phyloP scores from a whole-genome alignment of 164 flowering plant genomes.

The Aristolochia californica region DNA sequence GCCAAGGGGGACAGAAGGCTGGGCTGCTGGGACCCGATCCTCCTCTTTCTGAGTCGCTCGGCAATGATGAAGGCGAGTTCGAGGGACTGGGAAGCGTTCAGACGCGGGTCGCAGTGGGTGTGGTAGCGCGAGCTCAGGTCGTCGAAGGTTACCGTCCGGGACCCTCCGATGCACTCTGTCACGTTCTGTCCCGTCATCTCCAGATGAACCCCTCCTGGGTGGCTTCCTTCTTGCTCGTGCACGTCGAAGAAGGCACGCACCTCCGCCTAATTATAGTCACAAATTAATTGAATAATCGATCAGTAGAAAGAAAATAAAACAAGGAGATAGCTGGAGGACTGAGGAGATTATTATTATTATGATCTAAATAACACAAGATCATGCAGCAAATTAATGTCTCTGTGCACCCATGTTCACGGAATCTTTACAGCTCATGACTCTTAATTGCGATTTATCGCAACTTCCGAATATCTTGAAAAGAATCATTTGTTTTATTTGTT shows the following conservation, averaged over 20 bases:
- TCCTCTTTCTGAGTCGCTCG: constrained; percentile 67
- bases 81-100: constrained; percentile 88
- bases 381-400: no score
- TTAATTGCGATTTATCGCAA: no score
- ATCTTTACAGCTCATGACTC: no score
- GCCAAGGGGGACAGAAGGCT: constrained; percentile 8
- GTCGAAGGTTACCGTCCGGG: constrained; percentile 76
- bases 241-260: constrained; percentile 90
- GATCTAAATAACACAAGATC: no score
- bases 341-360: no score
- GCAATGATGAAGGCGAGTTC: constrained; percentile 90
- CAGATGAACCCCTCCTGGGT: constrained; percentile 81
- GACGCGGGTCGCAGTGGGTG: constrained; percentile 93
- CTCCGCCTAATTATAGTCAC: constrained; percentile 42
- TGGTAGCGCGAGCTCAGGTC: constrained; percentile 83
- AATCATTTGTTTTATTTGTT: no score
- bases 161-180: constrained; percentile 91
- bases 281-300: neutral
- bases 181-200: constrained; percentile 95
- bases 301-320: neutral
- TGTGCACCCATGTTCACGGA: no score
- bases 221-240: constrained; percentile 91
- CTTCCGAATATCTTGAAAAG: no score
- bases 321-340: no score
- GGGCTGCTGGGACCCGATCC: constrained; percentile 36